Conservation (phyloP, 2,329 filamentous ascomycete genomes). For the Colletotrichum tropicale region DNA sequence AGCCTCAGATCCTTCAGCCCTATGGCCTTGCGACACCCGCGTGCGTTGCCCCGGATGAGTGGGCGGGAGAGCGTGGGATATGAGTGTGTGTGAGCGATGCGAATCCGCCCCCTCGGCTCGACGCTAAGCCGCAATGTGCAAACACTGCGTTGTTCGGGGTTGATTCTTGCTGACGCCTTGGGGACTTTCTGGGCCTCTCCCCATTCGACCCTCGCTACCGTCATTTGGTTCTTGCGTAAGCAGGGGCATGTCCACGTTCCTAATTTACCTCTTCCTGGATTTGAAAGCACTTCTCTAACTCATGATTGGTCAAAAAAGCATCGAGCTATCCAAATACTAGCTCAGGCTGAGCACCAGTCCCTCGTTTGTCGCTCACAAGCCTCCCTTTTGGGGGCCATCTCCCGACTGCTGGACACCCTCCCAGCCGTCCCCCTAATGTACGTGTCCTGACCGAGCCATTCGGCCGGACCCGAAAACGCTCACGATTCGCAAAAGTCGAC, state of each 20-base stretch:
- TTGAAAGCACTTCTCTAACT: background rate
- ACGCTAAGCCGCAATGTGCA: constrained; percentile 4
- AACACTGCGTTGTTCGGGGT: background rate
- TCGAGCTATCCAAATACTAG: background rate
- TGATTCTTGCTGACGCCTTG: constrained; percentile 3
- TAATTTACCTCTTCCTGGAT: background rate
- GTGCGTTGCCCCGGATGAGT: background rate
- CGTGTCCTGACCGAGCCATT: background rate
- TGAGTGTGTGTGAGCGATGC: background rate
- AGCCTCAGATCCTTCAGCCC: constrained; percentile 17
- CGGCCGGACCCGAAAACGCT: constrained; percentile 8
- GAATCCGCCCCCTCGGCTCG: constrained; percentile 8
- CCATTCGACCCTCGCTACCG: background rate
- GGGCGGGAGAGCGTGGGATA: background rate
- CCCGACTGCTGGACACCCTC: background rate
- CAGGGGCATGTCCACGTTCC: background rate
- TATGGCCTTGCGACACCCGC: background rate
- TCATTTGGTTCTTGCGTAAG: background rate
- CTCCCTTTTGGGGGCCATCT: background rate
- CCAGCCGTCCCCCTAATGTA: background rate
- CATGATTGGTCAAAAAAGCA: background rate
- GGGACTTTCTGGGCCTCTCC: background rate
- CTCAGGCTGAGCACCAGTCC: background rate
- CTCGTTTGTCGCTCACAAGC: background rate
- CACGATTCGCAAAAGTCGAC: background rate